Evolutionary conservation across 352 stramenopile species (phyloP).

Genomic region (Hyaloperonospora brassicae): DNA sequence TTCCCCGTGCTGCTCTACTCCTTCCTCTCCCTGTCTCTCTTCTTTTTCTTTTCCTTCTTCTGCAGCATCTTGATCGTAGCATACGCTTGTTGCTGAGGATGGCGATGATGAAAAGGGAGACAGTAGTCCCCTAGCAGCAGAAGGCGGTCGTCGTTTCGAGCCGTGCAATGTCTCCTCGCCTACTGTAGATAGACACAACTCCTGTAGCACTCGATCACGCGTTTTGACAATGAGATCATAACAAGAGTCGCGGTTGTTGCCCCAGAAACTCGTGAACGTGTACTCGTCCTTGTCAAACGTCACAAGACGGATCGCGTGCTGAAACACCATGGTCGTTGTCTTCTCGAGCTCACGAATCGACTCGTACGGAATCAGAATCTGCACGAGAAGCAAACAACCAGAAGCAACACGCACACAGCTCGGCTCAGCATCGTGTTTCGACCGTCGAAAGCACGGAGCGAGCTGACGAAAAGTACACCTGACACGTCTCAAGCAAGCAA

Average conservation of each 20-base stretch:
- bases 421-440: constrained; percentile 5
- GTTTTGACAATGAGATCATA: constrained; percentile 67
- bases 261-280: constrained; percentile 84
- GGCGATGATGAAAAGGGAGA: constrained; percentile 4
- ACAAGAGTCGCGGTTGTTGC: constrained; percentile 70
- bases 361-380: constrained; percentile 82
- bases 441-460: constrained; percentile 18
- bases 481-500: constrained; percentile 4
- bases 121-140: constrained; percentile 1
- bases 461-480: constrained; percentile 7
- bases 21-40: constrained; percentile 1
- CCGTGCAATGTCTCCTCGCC: constrained; percentile 13
- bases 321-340: constrained; percentile 79
- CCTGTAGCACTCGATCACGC: constrained; percentile 41
- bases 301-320: constrained; percentile 59
- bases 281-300: constrained; percentile 66
- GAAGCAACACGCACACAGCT: constrained; percentile 10
- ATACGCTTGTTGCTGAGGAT: constrained; percentile 2
- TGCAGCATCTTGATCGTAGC: constrained; percentile 8
- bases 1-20: no score
- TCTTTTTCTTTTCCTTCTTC: constrained; percentile 7
- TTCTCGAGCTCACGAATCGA: constrained; percentile 73
- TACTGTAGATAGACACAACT: constrained; percentile 17
- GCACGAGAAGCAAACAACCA: constrained; percentile 8
- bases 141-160: constrained; percentile 13